Percentiles rank a stretch among this genome's conserved stretches.
Conservation (phyloP, 176 grass and related monocot genomes). For the Secale cereale region DNA sequence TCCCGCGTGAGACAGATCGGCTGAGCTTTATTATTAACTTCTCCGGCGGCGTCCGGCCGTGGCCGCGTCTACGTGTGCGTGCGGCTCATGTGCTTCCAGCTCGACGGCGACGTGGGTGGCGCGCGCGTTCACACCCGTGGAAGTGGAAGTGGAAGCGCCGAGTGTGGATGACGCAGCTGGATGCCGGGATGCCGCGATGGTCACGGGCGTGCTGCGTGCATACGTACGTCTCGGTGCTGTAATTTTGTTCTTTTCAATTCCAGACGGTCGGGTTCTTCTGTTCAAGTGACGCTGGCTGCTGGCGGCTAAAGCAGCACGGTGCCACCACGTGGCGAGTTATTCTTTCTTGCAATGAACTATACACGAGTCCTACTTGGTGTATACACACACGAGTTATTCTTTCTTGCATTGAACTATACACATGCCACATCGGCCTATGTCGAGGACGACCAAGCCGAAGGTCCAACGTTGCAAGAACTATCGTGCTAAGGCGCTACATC, state of each 20-base stretch:
- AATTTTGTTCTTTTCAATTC: too few relatives aligned
- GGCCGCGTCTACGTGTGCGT: background rate
- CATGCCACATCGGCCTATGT: too few relatives aligned
- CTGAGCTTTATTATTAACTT: background rate
- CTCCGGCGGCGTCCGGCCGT: too few relatives aligned
- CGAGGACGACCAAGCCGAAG: too few relatives aligned
- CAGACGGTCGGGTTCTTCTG: background rate
- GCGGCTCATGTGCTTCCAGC: conserved; percentile 5
- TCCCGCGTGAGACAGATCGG: background rate
- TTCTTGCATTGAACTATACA: too few relatives aligned
- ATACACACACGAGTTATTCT: too few relatives aligned
- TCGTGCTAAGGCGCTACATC: too few relatives aligned
- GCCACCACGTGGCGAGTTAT: too few relatives aligned
- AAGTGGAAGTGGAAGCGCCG: background rate
- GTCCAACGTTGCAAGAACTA: too few relatives aligned
- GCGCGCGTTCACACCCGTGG: background rate
- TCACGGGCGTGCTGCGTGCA: background rate
- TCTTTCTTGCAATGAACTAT: too few relatives aligned
- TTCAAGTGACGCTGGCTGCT: background rate
- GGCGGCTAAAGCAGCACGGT: background rate
- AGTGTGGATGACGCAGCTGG: background rate
- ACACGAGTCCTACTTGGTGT: too few relatives aligned
- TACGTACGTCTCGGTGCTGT: background rate
- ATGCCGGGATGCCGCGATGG: background rate
- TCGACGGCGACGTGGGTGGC: background rate